Conservation (phyloP, 78 protist species). For the Corallochytrium limacisporum region DNA sequence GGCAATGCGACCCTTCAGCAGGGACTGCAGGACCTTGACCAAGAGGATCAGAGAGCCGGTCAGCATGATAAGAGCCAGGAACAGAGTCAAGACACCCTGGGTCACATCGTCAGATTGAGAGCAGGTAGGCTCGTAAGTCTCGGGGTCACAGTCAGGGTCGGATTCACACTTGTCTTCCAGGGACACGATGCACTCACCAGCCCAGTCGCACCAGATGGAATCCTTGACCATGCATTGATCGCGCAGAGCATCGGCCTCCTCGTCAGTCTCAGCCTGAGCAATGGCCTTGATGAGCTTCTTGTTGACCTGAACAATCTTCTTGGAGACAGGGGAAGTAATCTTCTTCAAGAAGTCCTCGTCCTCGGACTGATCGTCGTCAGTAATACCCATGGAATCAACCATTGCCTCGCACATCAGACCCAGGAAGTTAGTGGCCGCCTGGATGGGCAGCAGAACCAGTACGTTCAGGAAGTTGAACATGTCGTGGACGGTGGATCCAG, state of each 20-base stretch:
- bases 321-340: not conserved
- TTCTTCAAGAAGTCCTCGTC: not conserved
- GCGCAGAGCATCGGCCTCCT: not conserved
- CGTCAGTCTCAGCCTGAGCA: not conserved
- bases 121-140: not conserved
- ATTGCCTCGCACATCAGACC: not conserved
- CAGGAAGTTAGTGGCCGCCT: not conserved
- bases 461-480: not conserved
- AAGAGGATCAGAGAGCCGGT: not conserved
- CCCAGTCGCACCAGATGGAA: no score
- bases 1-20: not conserved
- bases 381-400: not conserved
- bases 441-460: not conserved
- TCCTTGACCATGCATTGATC: not conserved
- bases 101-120: constrained; percentile 15
- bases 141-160: no score
- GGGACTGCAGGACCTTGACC: not conserved
- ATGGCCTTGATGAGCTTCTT: not conserved
- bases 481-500: not conserved
- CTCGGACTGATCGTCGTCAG: not conserved
- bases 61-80: constrained; percentile 4
- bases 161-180: no score
- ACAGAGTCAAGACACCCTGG: not conserved
- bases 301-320: not conserved
- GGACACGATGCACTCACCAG: no score